phyloP scores from a whole-genome alignment of 2,329 filamentous ascomycete genomes.

The Beauveria sp. region DNA sequence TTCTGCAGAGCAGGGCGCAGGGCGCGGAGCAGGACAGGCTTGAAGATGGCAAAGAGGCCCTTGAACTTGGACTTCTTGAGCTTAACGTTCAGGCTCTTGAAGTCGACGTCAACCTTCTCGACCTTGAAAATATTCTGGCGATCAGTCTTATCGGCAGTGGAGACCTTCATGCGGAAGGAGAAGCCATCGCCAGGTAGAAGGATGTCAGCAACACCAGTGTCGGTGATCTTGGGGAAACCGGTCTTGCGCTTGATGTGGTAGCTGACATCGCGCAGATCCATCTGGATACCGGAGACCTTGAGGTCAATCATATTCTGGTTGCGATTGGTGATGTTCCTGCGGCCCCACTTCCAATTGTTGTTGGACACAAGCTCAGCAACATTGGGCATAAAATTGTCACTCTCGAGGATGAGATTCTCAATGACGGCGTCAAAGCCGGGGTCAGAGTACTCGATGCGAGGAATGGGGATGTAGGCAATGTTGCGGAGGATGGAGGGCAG shows the following conservation, averaged over 20 bases:
- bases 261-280: constrained; percentile 83
- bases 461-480: constrained; percentile 82
- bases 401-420: constrained; percentile 92
- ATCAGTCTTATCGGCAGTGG: constrained; percentile 69
- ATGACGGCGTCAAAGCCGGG: constrained; percentile 77
- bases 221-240: constrained; percentile 81
- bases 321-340: constrained; percentile 76
- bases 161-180: constrained; percentile 84
- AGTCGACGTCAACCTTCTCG: constrained; percentile 75
- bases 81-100: constrained; percentile 79
- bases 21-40: constrained; percentile 77
- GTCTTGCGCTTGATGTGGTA: constrained; percentile 95
- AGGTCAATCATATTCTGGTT: constrained; percentile 77
- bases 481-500: constrained; percentile 76
- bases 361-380: constrained; percentile 80
- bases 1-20: constrained; percentile 80
- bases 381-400: constrained; percentile 94
- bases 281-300: constrained; percentile 82
- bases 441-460: constrained; percentile 88
- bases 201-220: constrained; percentile 83
- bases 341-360: constrained; percentile 92
- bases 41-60: constrained; percentile 76
- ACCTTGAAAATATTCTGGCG: constrained; percentile 87
- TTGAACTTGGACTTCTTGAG: constrained; percentile 94
- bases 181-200: constrained; percentile 81